phyloP scores from a whole-genome alignment of 2,329 filamentous ascomycete genomes.

The Dendrostoma leiphaemia region DNA sequence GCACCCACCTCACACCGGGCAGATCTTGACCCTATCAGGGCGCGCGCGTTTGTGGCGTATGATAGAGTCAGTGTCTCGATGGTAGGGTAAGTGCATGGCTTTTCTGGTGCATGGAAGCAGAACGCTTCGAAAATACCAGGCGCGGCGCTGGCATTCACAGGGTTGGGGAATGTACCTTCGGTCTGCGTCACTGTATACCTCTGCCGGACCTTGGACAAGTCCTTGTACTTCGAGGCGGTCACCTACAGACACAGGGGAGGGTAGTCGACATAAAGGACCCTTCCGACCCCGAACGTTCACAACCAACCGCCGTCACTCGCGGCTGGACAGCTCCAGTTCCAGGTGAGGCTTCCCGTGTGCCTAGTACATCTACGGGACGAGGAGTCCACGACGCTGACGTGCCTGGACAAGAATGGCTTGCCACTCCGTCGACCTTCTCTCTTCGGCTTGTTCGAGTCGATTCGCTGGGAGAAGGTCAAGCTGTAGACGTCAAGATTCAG shows the following conservation, averaged over 20 bases:
- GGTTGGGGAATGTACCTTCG: conserved; percentile 5
- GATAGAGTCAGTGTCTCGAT: conserved; percentile 41
- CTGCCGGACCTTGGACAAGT: conserved; percentile 8
- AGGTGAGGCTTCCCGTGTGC: background rate
- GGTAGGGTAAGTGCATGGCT: conserved; percentile 48
- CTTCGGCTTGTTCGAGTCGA: background rate
- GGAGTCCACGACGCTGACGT: background rate
- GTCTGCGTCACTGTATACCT: conserved; percentile 12
- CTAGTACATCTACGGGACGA: background rate
- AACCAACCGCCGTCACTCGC: background rate
- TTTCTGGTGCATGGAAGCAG: conserved; percentile 40
- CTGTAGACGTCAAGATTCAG: background rate
- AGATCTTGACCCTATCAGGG: conserved; percentile 39
- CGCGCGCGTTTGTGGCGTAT: conserved; percentile 45
- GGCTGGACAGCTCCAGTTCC: background rate
- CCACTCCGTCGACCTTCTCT: background rate
- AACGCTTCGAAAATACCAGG: conserved; percentile 17
- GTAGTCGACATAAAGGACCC: conserved; percentile 1
- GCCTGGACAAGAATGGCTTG: background rate
- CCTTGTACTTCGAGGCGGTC: conserved; percentile 7
- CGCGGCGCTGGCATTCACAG: conserved; percentile 13
- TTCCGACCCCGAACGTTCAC: background rate
- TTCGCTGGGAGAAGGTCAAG: background rate
- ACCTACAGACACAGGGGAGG: conserved; percentile 12
- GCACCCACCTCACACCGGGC: conserved; percentile 31